phyloP scores from a whole-genome alignment of 208 protist genomes.

The Spongospora subterranea region DNA sequence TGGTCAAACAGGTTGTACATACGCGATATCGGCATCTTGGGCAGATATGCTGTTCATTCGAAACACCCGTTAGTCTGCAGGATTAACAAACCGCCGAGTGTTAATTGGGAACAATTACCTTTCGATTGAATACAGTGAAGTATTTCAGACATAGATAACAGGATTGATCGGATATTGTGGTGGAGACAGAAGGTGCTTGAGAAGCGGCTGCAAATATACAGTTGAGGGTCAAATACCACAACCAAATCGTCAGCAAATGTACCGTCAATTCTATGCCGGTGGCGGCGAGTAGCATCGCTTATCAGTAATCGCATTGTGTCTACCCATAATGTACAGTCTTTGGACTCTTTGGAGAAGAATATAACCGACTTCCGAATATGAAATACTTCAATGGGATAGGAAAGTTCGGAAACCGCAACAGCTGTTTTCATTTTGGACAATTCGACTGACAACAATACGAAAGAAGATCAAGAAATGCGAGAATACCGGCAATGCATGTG shows the following conservation, averaged over 20 bases:
- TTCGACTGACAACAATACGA: neutral
- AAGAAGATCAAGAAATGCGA: neutral
- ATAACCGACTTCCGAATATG: neutral
- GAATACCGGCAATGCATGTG: neutral
- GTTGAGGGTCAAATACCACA: neutral
- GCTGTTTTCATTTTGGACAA: neutral
- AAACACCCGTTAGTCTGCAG: too few relatives aligned
- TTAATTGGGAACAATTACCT: neutral
- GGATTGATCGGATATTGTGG: neutral
- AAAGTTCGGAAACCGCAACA: neutral
- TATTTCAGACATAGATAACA: neutral
- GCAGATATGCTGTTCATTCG: neutral
- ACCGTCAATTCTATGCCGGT: neutral
- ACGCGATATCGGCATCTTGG: neutral
- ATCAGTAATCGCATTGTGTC: neutral
- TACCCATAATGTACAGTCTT: neutral
- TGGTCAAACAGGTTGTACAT: neutral
- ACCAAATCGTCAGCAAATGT: neutral
- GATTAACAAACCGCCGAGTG: neutral
- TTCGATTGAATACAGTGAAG: conserved; percentile 49
- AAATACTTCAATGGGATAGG: neutral
- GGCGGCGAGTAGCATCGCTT: neutral
- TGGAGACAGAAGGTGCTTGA: neutral
- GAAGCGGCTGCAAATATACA: neutral
- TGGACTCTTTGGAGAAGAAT: neutral